A percentile compares a stretch with the other conserved stretches of the same genome.
These are phyloP conservation scores for Aphanomyces stellatus DNA, from an alignment of 352 stramenopile species.

Conservation along the genomic window DNA sequence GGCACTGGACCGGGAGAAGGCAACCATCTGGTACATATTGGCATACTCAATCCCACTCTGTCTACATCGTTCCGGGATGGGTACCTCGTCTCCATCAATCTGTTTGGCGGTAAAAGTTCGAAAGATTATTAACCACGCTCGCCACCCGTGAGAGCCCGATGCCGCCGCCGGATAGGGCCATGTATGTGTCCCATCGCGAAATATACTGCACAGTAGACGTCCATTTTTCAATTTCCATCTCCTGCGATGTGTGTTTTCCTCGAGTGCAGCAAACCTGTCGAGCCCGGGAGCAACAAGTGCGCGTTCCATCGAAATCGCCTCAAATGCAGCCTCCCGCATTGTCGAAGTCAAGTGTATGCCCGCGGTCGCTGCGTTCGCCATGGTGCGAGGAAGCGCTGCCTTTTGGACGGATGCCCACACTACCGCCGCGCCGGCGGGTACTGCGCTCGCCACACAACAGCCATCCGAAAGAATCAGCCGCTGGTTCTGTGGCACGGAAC, in stretches of 20 bases:
- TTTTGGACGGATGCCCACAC: constrained; percentile 62
- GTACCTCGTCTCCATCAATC: too few species aligned
- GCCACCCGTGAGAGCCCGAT: too few species aligned
- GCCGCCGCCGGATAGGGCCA: too few species aligned
- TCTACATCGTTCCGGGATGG: too few species aligned
- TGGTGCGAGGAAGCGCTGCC: constrained; percentile 53
- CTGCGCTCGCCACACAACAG: constrained; percentile 48
- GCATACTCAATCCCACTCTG: too few species aligned
- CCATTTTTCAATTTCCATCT: neutral
- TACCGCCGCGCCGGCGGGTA: constrained; percentile 60
- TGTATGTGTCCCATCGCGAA: too few species aligned
- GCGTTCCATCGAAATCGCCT: constrained; percentile 16
- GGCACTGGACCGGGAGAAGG: too few species aligned
- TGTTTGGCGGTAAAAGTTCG: too few species aligned
- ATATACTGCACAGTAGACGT: neutral
- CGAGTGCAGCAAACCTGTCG: neutral
- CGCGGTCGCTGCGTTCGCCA: constrained; percentile 69
- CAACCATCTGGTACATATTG: too few species aligned
- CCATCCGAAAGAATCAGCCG: neutral
- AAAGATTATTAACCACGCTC: too few species aligned
- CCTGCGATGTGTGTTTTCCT: neutral
- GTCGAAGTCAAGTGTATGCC: constrained; percentile 65
- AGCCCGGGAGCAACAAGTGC: constrained; percentile 2
- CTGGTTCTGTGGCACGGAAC: too few species aligned
- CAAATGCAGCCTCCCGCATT: constrained; percentile 66